Evolutionary conservation across 106 monocot genomes (phyloP).

Genomic region (Platanthera zijinensis): DNA sequence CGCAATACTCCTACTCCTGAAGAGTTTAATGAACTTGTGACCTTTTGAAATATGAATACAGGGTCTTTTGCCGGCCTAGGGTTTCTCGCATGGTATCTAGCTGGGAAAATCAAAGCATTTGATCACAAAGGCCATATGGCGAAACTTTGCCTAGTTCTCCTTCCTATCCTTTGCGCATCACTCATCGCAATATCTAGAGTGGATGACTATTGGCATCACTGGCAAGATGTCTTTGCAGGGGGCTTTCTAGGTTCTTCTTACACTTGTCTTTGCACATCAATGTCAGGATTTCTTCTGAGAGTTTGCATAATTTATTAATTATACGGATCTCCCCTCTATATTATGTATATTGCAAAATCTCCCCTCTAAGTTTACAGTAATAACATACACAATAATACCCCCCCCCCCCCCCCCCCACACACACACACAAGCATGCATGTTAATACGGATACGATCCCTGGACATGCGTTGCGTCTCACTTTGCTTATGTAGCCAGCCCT

Average conservation of each 20-base stretch:
- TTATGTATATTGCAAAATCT: no score
- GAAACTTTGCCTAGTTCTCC: constrained; percentile 44
- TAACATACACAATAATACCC: no score
- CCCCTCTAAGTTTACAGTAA: no score
- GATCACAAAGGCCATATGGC: constrained; percentile 51
- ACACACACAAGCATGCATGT: no score
- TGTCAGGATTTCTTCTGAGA: no score
- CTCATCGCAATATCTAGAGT: constrained; percentile 54
- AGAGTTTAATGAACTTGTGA: neutral
- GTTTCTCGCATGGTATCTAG: constrained; percentile 52
- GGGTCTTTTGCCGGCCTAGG: constrained; percentile 67
- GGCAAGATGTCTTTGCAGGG: constrained; percentile 63
- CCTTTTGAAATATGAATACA: constrained; percentile 11
- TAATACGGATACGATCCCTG: no score
- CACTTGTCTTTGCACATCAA: neutral
- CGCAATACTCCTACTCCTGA: neutral
- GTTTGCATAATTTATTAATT: no score
- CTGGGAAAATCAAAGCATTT: constrained; percentile 49
- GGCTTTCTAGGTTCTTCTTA: constrained; percentile 38
- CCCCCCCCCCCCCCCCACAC: no score
- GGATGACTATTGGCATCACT: constrained; percentile 69
- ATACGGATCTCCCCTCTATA: no score
- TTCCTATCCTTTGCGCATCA: constrained; percentile 44
- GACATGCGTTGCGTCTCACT: no score
- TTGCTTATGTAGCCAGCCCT: no score